phyloP scores from a whole-genome alignment of 345 rosid species.

The Murraya koenigii region DNA sequence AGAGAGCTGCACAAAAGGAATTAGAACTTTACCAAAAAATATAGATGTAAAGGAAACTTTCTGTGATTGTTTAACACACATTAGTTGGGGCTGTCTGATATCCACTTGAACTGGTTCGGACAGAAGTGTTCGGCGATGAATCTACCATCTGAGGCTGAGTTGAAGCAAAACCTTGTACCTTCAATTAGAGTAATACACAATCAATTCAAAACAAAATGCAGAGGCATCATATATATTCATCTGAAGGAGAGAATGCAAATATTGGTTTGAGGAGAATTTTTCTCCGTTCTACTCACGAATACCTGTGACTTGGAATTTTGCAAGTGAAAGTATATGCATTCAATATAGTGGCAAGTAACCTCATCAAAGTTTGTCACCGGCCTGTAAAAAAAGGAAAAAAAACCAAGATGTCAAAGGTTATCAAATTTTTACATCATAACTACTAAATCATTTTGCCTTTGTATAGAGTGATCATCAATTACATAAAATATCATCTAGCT shows the following conservation, averaged over 20 bases:
- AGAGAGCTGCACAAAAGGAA: constrained; percentile 34
- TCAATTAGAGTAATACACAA: constrained; percentile 12
- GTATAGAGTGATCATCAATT: not conserved
- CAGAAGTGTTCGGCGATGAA: constrained; percentile 34
- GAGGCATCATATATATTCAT: not conserved
- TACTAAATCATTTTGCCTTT: not conserved
- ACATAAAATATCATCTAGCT: not conserved
- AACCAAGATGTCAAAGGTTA: not conserved
- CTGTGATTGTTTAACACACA: constrained; percentile 33
- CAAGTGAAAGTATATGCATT: constrained; percentile 67
- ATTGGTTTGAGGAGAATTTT: not conserved
- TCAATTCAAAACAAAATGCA: not conserved
- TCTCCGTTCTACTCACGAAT: constrained; percentile 3
- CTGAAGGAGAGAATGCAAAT: not conserved
- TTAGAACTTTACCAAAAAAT: constrained; percentile 10
- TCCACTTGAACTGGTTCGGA: constrained; percentile 35
- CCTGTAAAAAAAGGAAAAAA: constrained; percentile 41
- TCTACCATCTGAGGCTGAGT: constrained; percentile 41
- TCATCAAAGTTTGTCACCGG: constrained; percentile 76
- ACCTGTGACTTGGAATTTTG: constrained; percentile 67
- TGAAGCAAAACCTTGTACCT: constrained; percentile 34
- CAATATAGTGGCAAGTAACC: constrained; percentile 81
- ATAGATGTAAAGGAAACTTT: not conserved
- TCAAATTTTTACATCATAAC: not conserved
- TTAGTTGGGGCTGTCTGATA: constrained; percentile 36